Percentiles rank a stretch among this genome's conserved stretches.
Conservation (phyloP, 139 green algal genomes). For the Tetratostichococcus sp. region DNA sequence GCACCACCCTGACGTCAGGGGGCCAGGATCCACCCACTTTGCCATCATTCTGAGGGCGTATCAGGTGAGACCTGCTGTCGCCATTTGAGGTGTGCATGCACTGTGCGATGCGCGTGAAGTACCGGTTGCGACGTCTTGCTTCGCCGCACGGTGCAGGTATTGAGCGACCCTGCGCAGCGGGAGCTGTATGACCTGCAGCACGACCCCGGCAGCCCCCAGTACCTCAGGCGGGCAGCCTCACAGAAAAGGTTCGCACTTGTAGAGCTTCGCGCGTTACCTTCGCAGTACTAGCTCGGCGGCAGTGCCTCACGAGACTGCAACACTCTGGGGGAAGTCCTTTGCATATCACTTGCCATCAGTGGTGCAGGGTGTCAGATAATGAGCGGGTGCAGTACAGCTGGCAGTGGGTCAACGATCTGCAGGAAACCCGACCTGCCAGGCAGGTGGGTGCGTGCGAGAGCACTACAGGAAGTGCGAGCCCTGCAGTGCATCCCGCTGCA, state of each 20-base stretch:
- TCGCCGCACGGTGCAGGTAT: not conserved
- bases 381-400: not conserved
- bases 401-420: not conserved
- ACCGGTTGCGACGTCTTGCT: too few species aligned
- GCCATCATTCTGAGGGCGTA: not conserved
- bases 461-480: not conserved
- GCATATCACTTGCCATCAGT: too few species aligned
- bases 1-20: not conserved
- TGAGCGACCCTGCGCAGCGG: not conserved
- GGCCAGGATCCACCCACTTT: not conserved
- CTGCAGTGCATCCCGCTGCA: not conserved
- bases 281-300: too few species aligned
- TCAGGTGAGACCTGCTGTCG: not conserved
- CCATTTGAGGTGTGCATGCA: too few species aligned
- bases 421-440: not conserved
- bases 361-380: too few species aligned
- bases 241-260: not conserved
- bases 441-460: not conserved
- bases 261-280: not conserved
- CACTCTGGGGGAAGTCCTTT: too few species aligned
- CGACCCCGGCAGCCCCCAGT: not conserved
- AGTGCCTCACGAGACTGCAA: too few species aligned
- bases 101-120: too few species aligned
- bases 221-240: not conserved
- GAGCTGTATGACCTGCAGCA: not conserved